A percentile compares a stretch with the other conserved stretches of the same genome.
Conservation (phyloP, 2,329 filamentous ascomycete species). For the Aspergillus piperis region DNA sequence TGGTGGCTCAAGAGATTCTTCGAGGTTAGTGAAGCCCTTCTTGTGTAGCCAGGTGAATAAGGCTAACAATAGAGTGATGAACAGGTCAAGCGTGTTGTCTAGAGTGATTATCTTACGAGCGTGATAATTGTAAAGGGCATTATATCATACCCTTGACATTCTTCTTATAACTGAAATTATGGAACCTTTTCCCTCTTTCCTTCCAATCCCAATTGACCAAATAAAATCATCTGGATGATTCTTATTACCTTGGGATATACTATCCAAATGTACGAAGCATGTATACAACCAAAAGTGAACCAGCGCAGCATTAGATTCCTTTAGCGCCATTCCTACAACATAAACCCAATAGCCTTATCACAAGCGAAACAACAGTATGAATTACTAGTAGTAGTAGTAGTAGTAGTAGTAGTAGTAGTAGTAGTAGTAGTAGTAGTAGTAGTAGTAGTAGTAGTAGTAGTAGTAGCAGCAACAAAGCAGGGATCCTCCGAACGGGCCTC, state of each 20-base stretch:
- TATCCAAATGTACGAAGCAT: background rate
- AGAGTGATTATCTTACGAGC: constrained; percentile 16
- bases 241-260: background rate
- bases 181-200: background rate
- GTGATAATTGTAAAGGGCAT: constrained; percentile 9
- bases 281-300: background rate
- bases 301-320: too few species aligned
- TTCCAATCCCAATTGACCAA: background rate
- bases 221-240: constrained; percentile 15
- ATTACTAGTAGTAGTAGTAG: background rate
- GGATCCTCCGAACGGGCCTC: background rate
- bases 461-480: background rate
- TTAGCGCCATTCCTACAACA: background rate
- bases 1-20: constrained; percentile 99
- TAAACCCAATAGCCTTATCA: background rate
- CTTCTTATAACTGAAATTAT: constrained; percentile 5
- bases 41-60: background rate
- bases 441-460: background rate
- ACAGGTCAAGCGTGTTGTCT: constrained; percentile 53
- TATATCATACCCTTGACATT: constrained; percentile 3
- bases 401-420: background rate
- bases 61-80: constrained; percentile 2
- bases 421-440: background rate
- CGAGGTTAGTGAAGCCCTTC: constrained; percentile 59
- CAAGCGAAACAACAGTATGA: too few species aligned